Conservation (phyloP, 2,329 filamentous ascomycete species). For the Colletotrichum brevisporum region DNA sequence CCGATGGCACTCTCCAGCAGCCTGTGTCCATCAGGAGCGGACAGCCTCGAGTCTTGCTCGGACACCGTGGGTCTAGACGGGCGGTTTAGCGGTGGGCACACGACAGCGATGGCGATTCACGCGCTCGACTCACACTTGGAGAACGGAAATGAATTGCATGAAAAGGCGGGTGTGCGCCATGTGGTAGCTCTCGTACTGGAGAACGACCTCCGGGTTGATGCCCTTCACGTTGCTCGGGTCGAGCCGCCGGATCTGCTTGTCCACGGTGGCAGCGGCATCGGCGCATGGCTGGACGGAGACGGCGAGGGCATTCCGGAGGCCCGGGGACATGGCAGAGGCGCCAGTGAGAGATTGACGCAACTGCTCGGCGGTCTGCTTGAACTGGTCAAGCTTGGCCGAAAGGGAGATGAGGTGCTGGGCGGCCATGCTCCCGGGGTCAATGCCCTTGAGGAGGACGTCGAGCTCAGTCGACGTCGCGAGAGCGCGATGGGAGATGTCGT, state of each 20-base stretch:
- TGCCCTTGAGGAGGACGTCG: constrained; percentile 44
- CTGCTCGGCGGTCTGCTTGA: constrained; percentile 45
- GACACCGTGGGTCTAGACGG: constrained; percentile 19
- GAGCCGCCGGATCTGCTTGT: constrained; percentile 53
- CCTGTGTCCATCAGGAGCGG: constrained; percentile 26
- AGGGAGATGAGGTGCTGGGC: constrained; percentile 44
- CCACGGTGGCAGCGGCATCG: constrained; percentile 46
- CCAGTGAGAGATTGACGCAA: constrained; percentile 46
- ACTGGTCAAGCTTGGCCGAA: constrained; percentile 44
- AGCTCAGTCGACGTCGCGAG: constrained; percentile 49
- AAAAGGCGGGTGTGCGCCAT: constrained; percentile 46
- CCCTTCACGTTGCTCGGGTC: constrained; percentile 44
- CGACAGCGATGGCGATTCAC: neutral
- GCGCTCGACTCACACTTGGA: constrained; percentile 29
- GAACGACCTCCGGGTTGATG: constrained; percentile 47
- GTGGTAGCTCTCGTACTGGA: constrained; percentile 45
- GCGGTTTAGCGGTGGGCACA: neutral
- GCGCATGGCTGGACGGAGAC: constrained; percentile 49
- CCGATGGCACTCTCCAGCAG: constrained; percentile 33
- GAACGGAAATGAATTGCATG: constrained; percentile 12
- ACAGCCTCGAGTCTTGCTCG: constrained; percentile 30
- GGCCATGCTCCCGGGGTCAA: constrained; percentile 35
- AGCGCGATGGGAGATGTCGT: constrained; percentile 49
- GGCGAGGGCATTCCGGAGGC: constrained; percentile 48
- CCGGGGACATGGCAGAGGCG: constrained; percentile 47